Conservation (phyloP, 2,329 filamentous ascomycete species). For the Dactylellina leptospora region DNA sequence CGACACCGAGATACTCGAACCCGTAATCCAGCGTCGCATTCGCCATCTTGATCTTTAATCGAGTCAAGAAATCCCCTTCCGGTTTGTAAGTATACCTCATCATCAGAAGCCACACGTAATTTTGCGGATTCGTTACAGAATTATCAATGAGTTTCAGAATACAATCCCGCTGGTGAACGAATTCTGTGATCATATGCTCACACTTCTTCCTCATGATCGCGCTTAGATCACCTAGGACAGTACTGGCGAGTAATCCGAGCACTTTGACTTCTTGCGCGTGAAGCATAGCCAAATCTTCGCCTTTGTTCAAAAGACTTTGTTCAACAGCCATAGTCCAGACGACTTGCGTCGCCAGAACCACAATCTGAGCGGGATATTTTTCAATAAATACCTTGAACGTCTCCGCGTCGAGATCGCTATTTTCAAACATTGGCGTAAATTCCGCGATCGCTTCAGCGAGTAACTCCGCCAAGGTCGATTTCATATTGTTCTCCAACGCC, state of each 20-base stretch:
- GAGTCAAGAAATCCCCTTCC: constrained; percentile 81
- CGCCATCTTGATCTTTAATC: constrained; percentile 92
- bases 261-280: constrained; percentile 85
- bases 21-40: constrained; percentile 95
- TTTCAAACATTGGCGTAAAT: constrained; percentile 80
- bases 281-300: constrained; percentile 73
- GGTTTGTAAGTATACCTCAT: constrained; percentile 94
- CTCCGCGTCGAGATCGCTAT: constrained; percentile 73
- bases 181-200: constrained; percentile 98
- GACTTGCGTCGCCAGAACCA: constrained; percentile 90
- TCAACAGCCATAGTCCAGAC: constrained; percentile 93
- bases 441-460: constrained; percentile 84
- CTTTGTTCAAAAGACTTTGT: constrained; percentile 74
- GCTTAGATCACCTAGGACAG: constrained; percentile 88
- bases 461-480: constrained; percentile 87
- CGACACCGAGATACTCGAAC: constrained; percentile 96
- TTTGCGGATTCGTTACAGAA: constrained; percentile 76
- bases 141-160: constrained; percentile 84
- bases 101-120: constrained; percentile 92
- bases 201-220: constrained; percentile 92
- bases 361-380: constrained; percentile 89
- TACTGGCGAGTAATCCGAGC: constrained; percentile 83
- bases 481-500: constrained; percentile 91
- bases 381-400: constrained; percentile 82
- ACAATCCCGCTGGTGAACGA: constrained; percentile 93